Evolutionary conservation across 108 stramenopile genomes (phyloP).

Genomic region (Chaetoceros tenuissimus): DNA sequence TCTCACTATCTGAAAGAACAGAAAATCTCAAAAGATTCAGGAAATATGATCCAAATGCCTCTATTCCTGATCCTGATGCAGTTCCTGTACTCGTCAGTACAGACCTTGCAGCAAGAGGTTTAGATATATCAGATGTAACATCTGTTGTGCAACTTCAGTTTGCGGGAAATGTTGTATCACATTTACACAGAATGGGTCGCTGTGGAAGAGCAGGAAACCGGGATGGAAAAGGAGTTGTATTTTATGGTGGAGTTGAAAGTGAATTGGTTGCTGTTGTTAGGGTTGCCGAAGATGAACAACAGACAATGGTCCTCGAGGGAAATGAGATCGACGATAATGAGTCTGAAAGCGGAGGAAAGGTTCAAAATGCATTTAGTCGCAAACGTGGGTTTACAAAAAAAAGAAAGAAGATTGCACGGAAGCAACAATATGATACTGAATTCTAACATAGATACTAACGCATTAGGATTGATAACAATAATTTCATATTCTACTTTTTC

Average conservation of each 20-base stretch:
- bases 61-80: slow-evolving; percentile 30
- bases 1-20: slow-evolving; percentile 64
- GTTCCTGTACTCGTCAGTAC: slow-evolving; percentile 91
- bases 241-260: slow-evolving; percentile 63
- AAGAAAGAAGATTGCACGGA: slow-evolving; percentile 45
- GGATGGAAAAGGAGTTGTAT: slow-evolving; percentile 87
- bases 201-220: slow-evolving; percentile 93
- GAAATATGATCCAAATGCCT: slow-evolving; percentile 26
- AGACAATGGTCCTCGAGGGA: slow-evolving; percentile 54
- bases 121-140: slow-evolving; percentile 94
- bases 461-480: too few relatives aligned
- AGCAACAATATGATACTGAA: background rate
- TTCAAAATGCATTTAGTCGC: slow-evolving; percentile 73
- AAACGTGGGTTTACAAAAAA: slow-evolving; percentile 85
- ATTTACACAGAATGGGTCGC: slow-evolving; percentile 98
- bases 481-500: slow-evolving; percentile 16
- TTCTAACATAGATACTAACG: too few relatives aligned
- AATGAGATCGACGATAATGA: slow-evolving; percentile 50
- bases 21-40: slow-evolving; percentile 79
- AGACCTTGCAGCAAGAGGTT: slow-evolving; percentile 92
- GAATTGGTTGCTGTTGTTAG: slow-evolving; percentile 65
- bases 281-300: slow-evolving; percentile 71
- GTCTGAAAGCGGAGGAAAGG: slow-evolving; percentile 53
- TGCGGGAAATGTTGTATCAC: slow-evolving; percentile 89
- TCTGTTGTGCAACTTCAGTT: slow-evolving; percentile 96